Conservation (phyloP, 768 basidiomycete species). For the Leccinum broughii region DNA sequence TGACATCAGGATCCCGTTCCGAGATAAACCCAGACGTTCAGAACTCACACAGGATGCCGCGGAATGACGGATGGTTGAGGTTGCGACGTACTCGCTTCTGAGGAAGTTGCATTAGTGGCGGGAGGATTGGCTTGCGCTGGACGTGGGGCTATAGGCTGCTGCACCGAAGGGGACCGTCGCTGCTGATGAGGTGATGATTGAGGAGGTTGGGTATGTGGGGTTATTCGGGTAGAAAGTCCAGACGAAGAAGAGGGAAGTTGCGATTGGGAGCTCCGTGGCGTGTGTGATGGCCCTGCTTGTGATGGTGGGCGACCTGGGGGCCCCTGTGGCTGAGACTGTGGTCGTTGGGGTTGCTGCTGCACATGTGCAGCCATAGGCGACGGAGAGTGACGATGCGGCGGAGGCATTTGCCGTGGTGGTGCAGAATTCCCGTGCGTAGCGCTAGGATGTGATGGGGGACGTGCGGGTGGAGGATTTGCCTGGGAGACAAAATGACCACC, state of each 20-base stretch:
- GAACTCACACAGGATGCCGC: conserved; percentile 28
- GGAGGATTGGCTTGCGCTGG: conserved; percentile 33
- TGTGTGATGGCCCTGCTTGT: conserved; percentile 46
- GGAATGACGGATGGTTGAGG: background rate
- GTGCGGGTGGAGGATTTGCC: conserved; percentile 41
- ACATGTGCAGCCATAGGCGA: conserved; percentile 41
- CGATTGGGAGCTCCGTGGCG: conserved; percentile 43
- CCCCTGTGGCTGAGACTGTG: conserved; percentile 61
- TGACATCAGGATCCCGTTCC: conserved; percentile 17
- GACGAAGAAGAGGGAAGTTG: conserved; percentile 36
- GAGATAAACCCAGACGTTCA: background rate
- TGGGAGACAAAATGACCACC: conserved; percentile 36
- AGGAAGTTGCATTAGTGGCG: conserved; percentile 24
- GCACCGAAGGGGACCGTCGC: conserved; percentile 36
- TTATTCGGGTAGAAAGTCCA: conserved; percentile 32
- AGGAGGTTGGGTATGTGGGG: conserved; percentile 35
- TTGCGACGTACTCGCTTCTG: conserved; percentile 19
- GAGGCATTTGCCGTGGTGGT: conserved; percentile 34
- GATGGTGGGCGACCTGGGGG: conserved; percentile 51
- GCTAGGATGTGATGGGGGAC: conserved; percentile 47
- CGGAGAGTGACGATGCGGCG: conserved; percentile 48
- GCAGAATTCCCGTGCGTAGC: conserved; percentile 32
- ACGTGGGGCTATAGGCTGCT: conserved; percentile 39
- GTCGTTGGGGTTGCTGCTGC: conserved; percentile 45
- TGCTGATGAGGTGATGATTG: conserved; percentile 35